Base-by-base conservation (phyloP, 345 rosid species). In the Aegle marmelos region DNA sequence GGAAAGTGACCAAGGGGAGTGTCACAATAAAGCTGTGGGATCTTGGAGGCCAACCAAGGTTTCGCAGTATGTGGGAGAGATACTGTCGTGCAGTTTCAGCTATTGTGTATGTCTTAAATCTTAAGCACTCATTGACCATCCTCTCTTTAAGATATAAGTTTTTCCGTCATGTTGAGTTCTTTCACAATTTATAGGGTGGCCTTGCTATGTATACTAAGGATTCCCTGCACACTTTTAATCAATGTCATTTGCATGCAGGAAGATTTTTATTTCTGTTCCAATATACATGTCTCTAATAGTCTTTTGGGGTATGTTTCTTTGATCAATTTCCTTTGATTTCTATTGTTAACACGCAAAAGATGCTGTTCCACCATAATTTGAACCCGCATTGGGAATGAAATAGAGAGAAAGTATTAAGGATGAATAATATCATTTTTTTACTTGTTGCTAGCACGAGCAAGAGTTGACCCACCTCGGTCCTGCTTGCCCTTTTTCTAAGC, bases 21-120 rank as follows among this genome's bases (percentile, higher is more conserved):
- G 97, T 93, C 64, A 93, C 94, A 2, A 93, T 91, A 86, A 93
- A 93, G 82, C 72, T 93, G 82, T 93, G 97, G 97, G 97, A 92
- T 86, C 93, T 89, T 82, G 97, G 97, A 54, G 92, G 90, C 68
- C 90, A 89, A 82, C 97, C 94, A 36, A 88, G 94, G 77, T 86
- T 86, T 63, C 86, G 87, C 53, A 83, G 84, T 34, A 86, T 83
- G 85, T 83, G 87, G 87, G 83, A 86, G 80, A 37, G 87, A 72
- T 86, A 83, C 22, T 86, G 84, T 36, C 89, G 82, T 63, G 85
- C 83, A 62, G 85, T 82, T 58, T 83, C 85, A 45, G 85, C 84
- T 58, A 81, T 86, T 70, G 85, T 83, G 89, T 86, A 83, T 53
- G 61, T 70, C 61, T 56, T 19, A 53, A 70, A 50, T 14, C 54